These are phyloP conservation scores for Tarenaya hassleriana DNA, from an alignment of 345 rosid genomes.

Conservation along the genomic window DNA sequence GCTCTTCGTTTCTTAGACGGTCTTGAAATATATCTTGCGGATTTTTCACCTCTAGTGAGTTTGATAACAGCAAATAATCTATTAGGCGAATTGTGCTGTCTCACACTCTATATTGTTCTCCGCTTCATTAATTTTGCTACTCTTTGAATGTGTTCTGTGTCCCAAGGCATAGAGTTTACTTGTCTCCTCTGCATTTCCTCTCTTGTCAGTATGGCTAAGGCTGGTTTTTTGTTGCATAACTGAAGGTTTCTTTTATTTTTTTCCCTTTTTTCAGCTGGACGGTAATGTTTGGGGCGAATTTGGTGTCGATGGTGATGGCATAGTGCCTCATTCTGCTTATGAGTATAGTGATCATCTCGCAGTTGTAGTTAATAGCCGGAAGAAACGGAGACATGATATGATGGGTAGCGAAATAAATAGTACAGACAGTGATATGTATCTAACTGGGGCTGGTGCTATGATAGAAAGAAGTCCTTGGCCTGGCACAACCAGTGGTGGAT, in stretches of 20 bases:
- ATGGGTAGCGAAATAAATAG: conserved; percentile 24
- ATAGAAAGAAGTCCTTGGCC: conserved; percentile 53
- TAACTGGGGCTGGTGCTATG: conserved; percentile 36
- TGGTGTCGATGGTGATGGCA: conserved; percentile 55
- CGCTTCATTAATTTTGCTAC: background rate
- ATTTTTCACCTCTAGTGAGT: background rate
- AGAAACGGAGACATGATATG: conserved; percentile 45
- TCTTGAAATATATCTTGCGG: background rate
- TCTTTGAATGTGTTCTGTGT: conserved; percentile 13
- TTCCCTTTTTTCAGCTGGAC: conserved; percentile 41
- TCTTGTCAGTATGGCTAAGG: background rate
- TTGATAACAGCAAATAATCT: background rate
- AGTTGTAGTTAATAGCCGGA: conserved; percentile 30
- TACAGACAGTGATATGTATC: conserved; percentile 26
- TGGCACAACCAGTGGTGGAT: conserved; percentile 31
- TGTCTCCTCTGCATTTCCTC: conserved; percentile 2
- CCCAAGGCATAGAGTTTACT: conserved; percentile 7
- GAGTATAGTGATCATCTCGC: conserved; percentile 34
- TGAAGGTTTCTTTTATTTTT: conserved; percentile 11
- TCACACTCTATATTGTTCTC: background rate
- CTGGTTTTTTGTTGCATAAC: conserved; percentile 9
- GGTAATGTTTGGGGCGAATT: conserved; percentile 50
- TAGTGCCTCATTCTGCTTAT: conserved; percentile 51
- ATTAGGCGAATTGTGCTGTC: background rate
- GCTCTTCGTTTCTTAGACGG: background rate